Evolutionary conservation across 768 basidiomycete genomes (phyloP), one percentile per base, ranked within the genome.

Genomic region (Tylopilus sp.): DNA sequence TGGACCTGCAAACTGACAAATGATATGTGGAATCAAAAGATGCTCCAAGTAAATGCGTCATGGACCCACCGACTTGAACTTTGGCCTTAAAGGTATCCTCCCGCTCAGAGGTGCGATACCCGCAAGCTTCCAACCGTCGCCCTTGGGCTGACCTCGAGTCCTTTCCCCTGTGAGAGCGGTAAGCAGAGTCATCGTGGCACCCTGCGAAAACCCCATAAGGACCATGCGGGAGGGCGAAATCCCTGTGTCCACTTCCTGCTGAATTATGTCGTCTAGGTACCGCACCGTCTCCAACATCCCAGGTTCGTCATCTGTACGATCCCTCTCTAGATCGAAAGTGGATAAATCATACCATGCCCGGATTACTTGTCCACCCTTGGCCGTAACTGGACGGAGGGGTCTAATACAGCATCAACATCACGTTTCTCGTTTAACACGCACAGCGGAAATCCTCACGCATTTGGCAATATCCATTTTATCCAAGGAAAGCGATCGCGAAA

Each of bases 181-280:
- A 43, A 52, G 48, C 12, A 43, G 30, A 5, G 11, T 17, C 55
- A 57, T 58, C 40, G 28, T 34, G 33, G 54, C 40, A 8, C 55
- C 45, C 42, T 50, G 29, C 11, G 45, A 42, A 29, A 42, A 53
- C 3, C 36, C 51, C 17, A 38, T 51, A 24, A 53, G 49, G 40
- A 43, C 33, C 6, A 4, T 25, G 26, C 21, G 53, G 28, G 33
- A 51, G 22, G 47, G 28, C 14, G 50, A 25, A 25, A 26, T 40
- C 17, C 34, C 52, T 4, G 30, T 3, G 19, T 45, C 30, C 30
- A 16, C 24, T 19, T 56, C 54, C 21, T 33, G 17, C 16, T 42
- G 16, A 33, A 55, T 30, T 11, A 40, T 34, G 19, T 28, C 11
- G n/a, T n/a, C n/a, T n/a, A n/a, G n/a, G n/a, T n/a, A n/a, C n/a